Base-by-base conservation (phyloP, 495 filamentous ascomycete species). In the Podospora comata region DNA sequence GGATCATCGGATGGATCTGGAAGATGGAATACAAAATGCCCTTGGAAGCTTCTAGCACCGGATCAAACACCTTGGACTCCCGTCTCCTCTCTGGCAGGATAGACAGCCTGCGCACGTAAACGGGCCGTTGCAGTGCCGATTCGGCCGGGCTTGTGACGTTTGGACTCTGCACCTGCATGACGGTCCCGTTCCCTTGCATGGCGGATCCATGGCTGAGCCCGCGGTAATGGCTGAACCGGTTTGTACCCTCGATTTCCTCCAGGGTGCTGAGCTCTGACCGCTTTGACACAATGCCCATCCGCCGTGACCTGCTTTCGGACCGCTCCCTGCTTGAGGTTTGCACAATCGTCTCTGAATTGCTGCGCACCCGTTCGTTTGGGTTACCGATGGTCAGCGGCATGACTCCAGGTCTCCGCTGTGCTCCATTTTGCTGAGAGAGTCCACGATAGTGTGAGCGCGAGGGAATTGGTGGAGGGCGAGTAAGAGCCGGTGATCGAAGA, bases 231-330 rank as follows among this genome's bases (percentile, higher is more conserved):
- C 90, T 93, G 76, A 90, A 90, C 64, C 91, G 85, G 69, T 91
- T 90, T 68, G 79, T 83, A 4, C 86, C 82, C 60, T 88, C 83
- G 13, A 80, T 86, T 74, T 97, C 93, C 65, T 94, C 87, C 18
- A 96, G 79, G 0, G 90, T 90, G 27, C 87, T 87, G 11, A 96
- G 80, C 65, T 93, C 92, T 16, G 87, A 86, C 27, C 88, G 85
- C 73, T 92, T 89, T 11, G 87, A 88, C 32, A 97, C 88, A 30
- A 96, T 89, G 5, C 93, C 94, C 92, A 97, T 96, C 5, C 94
- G 87, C 71, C 84, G 67, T 80, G 90, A 76, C 74, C 85, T 73
- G 65, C 82, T 81, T n/a, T 81, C 80, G 16, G 82, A 79, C 23
- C 82, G 74, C 65, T 87, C 80, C 15, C 87, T 85, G 23, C 78